A percentile compares a stretch with the other conserved stretches of the same genome.
Conservation (phyloP, 129 eudicot species). For the Lactuca sativa region DNA sequence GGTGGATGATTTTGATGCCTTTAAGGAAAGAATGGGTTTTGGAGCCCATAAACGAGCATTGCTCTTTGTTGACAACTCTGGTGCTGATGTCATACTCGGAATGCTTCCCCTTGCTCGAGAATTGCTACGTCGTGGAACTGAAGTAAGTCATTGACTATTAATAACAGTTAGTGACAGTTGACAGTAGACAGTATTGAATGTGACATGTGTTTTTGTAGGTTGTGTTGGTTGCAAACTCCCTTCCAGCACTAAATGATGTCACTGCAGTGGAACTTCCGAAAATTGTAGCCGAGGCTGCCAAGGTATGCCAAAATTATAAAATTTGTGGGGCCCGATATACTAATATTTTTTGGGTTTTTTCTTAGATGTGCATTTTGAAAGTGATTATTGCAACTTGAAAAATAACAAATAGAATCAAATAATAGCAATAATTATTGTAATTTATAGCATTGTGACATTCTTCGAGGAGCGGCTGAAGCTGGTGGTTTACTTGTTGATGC, state of each 20-base stretch:
- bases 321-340: not conserved
- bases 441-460: slow-evolving; percentile 92
- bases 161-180: no score
- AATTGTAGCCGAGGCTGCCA: slow-evolving; percentile 97
- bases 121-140: slow-evolving; percentile 92
- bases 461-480: slow-evolving; percentile 96
- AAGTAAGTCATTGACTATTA: slow-evolving; percentile 43
- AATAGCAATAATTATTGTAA: not conserved
- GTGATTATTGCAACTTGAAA: no score
- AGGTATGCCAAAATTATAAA: slow-evolving; percentile 44
- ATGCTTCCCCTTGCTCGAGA: slow-evolving; percentile 99
- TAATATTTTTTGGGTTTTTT: not conserved
- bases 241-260: slow-evolving; percentile 92
- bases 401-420: no score
- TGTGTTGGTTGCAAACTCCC: slow-evolving; percentile 94
- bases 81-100: slow-evolving; percentile 93
- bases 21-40: slow-evolving; percentile 75
- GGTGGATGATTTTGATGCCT: slow-evolving; percentile 92
- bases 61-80: slow-evolving; percentile 96
- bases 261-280: slow-evolving; percentile 98
- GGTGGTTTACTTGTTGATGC: slow-evolving; percentile 98
- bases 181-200: not conserved
- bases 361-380: no score
- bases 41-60: slow-evolving; percentile 77
- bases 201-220: slow-evolving; percentile 46